Conservation (phyloP, 1,284 basidiomycete species). For the Moesziomyces sp. region DNA sequence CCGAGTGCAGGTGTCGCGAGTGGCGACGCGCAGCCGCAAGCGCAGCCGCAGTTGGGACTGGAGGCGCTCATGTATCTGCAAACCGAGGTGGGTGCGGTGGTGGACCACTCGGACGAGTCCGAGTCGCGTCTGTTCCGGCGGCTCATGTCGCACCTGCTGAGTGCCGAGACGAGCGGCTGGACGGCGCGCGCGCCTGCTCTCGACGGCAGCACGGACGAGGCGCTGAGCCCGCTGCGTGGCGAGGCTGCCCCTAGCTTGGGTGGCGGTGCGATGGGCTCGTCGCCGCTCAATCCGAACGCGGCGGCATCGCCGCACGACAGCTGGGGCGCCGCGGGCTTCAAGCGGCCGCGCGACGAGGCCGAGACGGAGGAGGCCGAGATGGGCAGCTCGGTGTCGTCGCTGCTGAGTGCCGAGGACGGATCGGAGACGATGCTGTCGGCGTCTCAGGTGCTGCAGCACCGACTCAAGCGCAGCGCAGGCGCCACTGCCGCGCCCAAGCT, state of each 20-base stretch:
- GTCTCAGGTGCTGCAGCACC: constrained; percentile 34
- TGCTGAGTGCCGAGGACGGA: constrained; percentile 36
- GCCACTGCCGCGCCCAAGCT: neutral
- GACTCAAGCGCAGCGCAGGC: constrained; percentile 8
- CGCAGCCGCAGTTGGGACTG: constrained; percentile 51
- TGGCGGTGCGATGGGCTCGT: constrained; percentile 23
- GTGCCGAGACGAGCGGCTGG: constrained; percentile 16
- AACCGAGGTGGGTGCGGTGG: constrained; percentile 64
- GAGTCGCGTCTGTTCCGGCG: constrained; percentile 64
- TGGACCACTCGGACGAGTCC: constrained; percentile 60
- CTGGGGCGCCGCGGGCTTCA: constrained; percentile 29
- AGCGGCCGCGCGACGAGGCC: constrained; percentile 32
- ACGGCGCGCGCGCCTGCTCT: neutral
- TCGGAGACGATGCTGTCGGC: constrained; percentile 49
- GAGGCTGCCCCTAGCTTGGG: no score
- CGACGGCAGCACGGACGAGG: constrained; percentile 13
- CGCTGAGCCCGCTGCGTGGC: no score
- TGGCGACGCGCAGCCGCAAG: constrained; percentile 16
- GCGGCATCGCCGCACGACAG: neutral
- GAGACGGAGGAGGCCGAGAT: constrained; percentile 46
- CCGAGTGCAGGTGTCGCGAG: constrained; percentile 1
- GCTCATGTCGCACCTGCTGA: constrained; percentile 65
- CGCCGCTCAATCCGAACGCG: constrained; percentile 27
- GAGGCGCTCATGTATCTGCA: constrained; percentile 67
- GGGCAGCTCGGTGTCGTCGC: constrained; percentile 35